Evolutionary conservation across 805 yeast species (phyloP).

Genomic region (Ogataea angusta): DNA sequence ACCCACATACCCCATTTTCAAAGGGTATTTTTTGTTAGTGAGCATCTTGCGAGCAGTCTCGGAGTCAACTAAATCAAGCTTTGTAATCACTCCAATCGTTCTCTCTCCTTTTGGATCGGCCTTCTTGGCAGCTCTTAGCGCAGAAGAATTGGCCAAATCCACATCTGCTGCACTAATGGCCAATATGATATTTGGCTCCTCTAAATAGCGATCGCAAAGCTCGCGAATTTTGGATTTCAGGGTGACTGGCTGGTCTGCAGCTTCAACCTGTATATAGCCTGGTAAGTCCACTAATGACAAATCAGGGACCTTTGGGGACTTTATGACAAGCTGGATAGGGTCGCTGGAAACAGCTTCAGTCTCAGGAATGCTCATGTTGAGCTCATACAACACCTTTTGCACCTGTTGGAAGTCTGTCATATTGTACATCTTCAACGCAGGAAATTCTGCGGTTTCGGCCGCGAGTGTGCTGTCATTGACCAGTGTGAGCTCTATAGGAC

Average conservation of each 20-base stretch:
- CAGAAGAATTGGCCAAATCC: constrained; percentile 94
- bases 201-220: constrained; percentile 80
- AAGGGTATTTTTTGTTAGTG: constrained; percentile 78
- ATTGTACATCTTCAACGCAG: constrained; percentile 77
- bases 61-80: constrained; percentile 85
- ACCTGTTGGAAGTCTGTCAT: constrained; percentile 86
- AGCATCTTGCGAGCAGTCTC: constrained; percentile 64
- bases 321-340: constrained; percentile 88
- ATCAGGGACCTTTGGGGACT: constrained; percentile 89
- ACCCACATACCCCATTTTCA: constrained; percentile 96
- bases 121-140: constrained; percentile 80
- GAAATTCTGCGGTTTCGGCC: constrained; percentile 89
- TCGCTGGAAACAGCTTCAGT: constrained; percentile 85
- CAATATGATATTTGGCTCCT: constrained; percentile 87
- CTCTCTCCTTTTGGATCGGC: constrained; percentile 95
- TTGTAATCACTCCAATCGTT: constrained; percentile 94
- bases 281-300: constrained; percentile 92
- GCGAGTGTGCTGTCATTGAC: constrained; percentile 79
- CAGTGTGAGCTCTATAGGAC: constrained; percentile 93
- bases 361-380: constrained; percentile 89
- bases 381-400: constrained; percentile 78
- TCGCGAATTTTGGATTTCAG: constrained; percentile 74
- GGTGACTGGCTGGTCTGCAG: constrained; percentile 90
- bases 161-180: constrained; percentile 98
- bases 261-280: constrained; percentile 95